phyloP scores from a whole-genome alignment of 495 filamentous ascomycete genomes.

The Penicillium malachiteum region DNA sequence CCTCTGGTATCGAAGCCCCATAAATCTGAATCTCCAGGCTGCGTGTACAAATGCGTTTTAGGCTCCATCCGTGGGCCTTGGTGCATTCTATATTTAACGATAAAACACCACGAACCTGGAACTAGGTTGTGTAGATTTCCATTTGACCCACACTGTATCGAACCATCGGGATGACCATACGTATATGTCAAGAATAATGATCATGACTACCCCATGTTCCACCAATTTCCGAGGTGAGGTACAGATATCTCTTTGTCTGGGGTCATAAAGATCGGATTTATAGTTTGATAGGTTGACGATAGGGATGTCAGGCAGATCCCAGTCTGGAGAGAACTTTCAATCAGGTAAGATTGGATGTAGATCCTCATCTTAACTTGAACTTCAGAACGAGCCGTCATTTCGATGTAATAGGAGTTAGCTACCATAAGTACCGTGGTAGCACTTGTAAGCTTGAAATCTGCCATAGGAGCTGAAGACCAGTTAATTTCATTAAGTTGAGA shows the following conservation, averaged over 20 bases:
- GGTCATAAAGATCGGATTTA: not conserved
- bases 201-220: not conserved
- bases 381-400: not conserved
- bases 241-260: not conserved
- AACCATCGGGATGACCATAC: constrained; percentile 5
- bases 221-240: not conserved
- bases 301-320: constrained; percentile 5
- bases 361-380: constrained; percentile 3
- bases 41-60: not conserved
- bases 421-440: too few relatives aligned
- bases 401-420: not conserved
- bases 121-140: constrained; percentile 1
- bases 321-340: not conserved
- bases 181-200: not conserved
- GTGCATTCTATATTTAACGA: constrained; percentile 15
- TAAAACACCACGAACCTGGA: constrained; percentile 5
- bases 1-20: not conserved
- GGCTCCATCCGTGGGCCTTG: not conserved
- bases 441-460: too few relatives aligned
- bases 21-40: not conserved
- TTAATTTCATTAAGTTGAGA: too few relatives aligned
- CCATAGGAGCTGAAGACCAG: too few relatives aligned
- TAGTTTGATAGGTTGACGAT: constrained; percentile 1
- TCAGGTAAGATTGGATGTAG: not conserved
- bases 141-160: constrained; percentile 18